Base-by-base conservation (phyloP, 257 asterid species). In the Solanum piurae region DNA sequence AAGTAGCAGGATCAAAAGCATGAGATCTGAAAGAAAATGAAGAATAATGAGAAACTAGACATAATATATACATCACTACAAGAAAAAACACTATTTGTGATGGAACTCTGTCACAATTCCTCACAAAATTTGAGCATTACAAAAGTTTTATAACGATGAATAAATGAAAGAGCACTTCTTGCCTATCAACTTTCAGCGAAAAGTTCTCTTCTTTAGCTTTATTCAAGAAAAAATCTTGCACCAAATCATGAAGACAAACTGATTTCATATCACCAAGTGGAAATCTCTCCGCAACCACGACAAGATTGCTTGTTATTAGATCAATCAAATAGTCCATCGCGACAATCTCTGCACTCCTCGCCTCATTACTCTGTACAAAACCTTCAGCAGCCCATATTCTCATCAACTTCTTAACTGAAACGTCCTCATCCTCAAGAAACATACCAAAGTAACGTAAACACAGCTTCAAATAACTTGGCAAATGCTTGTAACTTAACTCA, bases 321-420 rank as follows among this genome's bases (percentile, higher is more conserved):
- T 88, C 86, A 58, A 20, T 7, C 83, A 88, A 88, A 72, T 86
- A 88, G 29, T 74, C 88, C 85, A 12, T n/a, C 40, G 34, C 88
- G 1, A 73, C 14, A 8, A 44, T 46, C 31, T 64, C 75, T 16
- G 40, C 6, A 1, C 25, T 64, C 27, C 40, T 85, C 60, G 2
- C 21, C 31, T 74, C 83, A 85, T 72, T 37, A 55, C 36, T 77
- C 8, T 38, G 80, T 42, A 86, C 79, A 27, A 86, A 83, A 42
- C 91, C 88, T 74, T 89, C 89, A 31, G 88, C 86, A 20, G 16
- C 44, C 89, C 91, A 89, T n/a, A 74, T 14, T 4, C 23, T 31
- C 18, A 73, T 27, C 91, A 87, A 83, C 83, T 73, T 84, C 21
- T 16, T 25, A 20, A 84, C 79, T 16, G 89, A 68, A 36, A 87